These are phyloP conservation scores for Aspergillus alliaceus DNA, from an alignment of 2,329 filamentous ascomycete species.

Conservation along the genomic window DNA sequence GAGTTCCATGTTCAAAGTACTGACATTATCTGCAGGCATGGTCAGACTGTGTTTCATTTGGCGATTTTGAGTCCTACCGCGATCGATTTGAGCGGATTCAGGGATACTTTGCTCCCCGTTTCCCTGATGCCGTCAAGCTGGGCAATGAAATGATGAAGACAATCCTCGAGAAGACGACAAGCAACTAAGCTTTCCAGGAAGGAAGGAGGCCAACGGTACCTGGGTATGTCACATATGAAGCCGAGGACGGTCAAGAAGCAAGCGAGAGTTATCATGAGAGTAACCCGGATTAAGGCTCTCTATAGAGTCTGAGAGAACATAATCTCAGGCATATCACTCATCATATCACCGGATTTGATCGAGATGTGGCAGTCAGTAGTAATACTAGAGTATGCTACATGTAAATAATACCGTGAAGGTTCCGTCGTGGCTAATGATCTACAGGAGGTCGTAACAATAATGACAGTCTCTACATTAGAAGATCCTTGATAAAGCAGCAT, in stretches of 20 bases:
- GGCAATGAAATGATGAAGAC: slow-evolving; percentile 98
- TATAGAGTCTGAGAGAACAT: background rate
- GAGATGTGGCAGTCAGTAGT: background rate
- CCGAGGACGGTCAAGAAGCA: background rate
- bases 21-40: slow-evolving; percentile 61
- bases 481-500: background rate
- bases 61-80: slow-evolving; percentile 89
- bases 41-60: slow-evolving; percentile 88
- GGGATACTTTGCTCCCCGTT: slow-evolving; percentile 85
- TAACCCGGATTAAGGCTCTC: too few relatives aligned
- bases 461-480: too few relatives aligned
- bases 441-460: too few relatives aligned
- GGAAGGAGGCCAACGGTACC: background rate
- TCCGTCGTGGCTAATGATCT: too few relatives aligned
- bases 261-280: background rate
- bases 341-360: background rate
- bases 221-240: background rate
- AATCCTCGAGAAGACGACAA: slow-evolving; percentile 74
- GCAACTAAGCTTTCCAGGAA: background rate
- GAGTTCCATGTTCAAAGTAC: too few relatives aligned
- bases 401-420: background rate
- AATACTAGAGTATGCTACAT: background rate
- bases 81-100: slow-evolving; percentile 91
- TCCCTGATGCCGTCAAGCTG: slow-evolving; percentile 80
- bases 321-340: background rate